phyloP scores from a whole-genome alignment of 441 rosid species.

The Gossypium trilobum region DNA sequence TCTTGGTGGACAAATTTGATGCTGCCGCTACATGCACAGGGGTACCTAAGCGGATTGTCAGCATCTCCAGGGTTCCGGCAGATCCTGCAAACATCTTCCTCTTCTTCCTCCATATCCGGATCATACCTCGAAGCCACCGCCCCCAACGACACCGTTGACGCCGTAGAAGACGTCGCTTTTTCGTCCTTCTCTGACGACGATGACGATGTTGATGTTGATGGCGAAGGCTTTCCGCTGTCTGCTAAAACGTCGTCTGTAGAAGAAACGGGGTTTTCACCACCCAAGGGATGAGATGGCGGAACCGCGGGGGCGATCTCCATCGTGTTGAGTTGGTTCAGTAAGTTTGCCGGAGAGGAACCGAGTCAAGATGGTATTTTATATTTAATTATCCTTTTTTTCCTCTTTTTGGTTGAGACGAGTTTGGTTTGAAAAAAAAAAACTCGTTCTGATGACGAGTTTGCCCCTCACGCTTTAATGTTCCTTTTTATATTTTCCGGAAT shows the following conservation, averaged over 20 bases:
- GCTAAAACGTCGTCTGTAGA: conserved; percentile 17
- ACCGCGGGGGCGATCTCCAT: conserved; percentile 51
- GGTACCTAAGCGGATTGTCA: conserved; percentile 84
- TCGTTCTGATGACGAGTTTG: background rate
- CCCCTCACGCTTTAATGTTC: background rate
- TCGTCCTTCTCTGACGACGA: conserved; percentile 24
- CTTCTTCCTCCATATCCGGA: conserved; percentile 43
- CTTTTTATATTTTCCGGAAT: conserved; percentile 12
- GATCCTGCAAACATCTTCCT: conserved; percentile 98
- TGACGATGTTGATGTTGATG: conserved; percentile 26
- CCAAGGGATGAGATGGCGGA: conserved; percentile 24
- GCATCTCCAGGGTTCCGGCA: conserved; percentile 90
- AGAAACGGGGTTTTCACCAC: conserved; percentile 16
- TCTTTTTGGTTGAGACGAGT: background rate
- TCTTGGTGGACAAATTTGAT: conserved; percentile 96
- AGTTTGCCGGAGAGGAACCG: conserved; percentile 2
- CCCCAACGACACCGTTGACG: conserved; percentile 17
- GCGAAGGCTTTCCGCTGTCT: conserved; percentile 21
- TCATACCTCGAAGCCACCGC: conserved; percentile 29
- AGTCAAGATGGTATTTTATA: background rate
- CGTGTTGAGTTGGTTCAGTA: conserved; percentile 16
- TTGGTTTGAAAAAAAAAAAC: background rate
- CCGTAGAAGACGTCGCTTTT: conserved; percentile 21
- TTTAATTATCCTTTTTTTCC: too few species aligned
- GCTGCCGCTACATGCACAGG: conserved; percentile 96